Conservation (phyloP, 371 early-diverging fungal genomes). For the Circinella umbellata region DNA sequence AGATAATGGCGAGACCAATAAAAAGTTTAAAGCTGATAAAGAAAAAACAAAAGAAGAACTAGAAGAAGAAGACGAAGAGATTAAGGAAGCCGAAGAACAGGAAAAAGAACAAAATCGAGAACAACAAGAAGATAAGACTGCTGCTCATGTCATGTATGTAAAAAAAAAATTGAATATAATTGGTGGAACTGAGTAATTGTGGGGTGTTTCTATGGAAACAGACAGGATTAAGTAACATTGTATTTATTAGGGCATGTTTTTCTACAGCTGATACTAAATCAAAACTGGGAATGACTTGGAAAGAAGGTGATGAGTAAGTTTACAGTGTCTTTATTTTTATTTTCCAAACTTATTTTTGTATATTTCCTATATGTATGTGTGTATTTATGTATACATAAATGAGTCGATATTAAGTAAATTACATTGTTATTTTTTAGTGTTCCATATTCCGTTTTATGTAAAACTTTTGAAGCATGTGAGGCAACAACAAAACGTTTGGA, state of each 20-base stretch:
- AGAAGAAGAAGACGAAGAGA: constrained; percentile 19
- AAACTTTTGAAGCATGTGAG: constrained; percentile 87
- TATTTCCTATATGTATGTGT: too few species aligned
- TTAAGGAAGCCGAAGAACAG: constrained; percentile 27
- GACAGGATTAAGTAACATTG: background rate
- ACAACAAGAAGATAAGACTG: constrained; percentile 35
- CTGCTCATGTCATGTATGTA: constrained; percentile 44
- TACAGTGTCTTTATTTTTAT: background rate
- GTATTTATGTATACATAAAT: too few species aligned
- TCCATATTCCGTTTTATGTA: constrained; percentile 86
- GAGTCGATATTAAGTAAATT: too few species aligned
- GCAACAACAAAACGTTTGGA: constrained; percentile 72
- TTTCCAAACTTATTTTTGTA: too few species aligned
- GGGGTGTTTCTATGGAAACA: background rate
- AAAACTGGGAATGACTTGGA: constrained; percentile 41
- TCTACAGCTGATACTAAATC: constrained; percentile 30
- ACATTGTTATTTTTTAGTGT: constrained; percentile 46
- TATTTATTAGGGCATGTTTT: constrained; percentile 32
- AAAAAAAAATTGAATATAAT: background rate
- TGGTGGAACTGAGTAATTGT: background rate
- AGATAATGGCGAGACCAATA: background rate
- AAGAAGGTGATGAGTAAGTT: constrained; percentile 52
- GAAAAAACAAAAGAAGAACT: background rate
- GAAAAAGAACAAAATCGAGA: constrained; percentile 33
- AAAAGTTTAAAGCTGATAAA: background rate